A percentile compares a stretch with the other conserved stretches of the same genome.
These are phyloP conservation scores for Sphaerobolus stellatus DNA, from an alignment of 1,284 basidiomycete species.

Conservation along the genomic window DNA sequence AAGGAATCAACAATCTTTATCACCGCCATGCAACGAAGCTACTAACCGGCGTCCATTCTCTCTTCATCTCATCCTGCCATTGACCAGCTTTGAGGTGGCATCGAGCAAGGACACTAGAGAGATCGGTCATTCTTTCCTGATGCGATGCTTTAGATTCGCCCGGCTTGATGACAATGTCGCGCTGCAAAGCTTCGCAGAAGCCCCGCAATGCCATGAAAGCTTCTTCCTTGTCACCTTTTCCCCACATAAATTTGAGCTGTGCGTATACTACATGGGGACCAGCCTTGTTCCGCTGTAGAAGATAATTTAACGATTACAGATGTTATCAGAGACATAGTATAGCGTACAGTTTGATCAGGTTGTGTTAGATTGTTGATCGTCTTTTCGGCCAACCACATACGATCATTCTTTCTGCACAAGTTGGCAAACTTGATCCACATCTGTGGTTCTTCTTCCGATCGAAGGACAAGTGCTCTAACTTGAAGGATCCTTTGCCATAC, in stretches of 20 bases:
- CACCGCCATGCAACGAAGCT: too few species aligned
- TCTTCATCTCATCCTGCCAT: conserved; percentile 86
- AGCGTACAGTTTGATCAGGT: conserved; percentile 17
- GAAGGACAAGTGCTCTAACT: conserved; percentile 91
- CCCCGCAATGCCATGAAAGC: conserved; percentile 84
- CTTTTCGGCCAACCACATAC: conserved; percentile 92
- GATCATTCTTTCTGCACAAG: conserved; percentile 81
- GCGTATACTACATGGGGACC: conserved; percentile 98
- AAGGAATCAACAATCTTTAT: conserved; percentile 10
- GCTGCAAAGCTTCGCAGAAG: conserved; percentile 76
- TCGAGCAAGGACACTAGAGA: conserved; percentile 87
- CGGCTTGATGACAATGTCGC: conserved; percentile 70
- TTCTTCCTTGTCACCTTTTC: conserved; percentile 74
- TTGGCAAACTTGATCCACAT: conserved; percentile 98
- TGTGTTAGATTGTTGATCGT: conserved; percentile 83
- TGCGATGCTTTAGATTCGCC: conserved; percentile 47
- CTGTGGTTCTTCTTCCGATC: conserved; percentile 90
- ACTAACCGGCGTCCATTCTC: conserved; percentile 77
- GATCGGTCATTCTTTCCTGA: conserved; percentile 63
- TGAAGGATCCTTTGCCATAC: conserved; percentile 99
- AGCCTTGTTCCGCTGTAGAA: conserved; percentile 67
- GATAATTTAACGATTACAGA: conserved; percentile 33
- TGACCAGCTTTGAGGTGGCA: conserved; percentile 97
- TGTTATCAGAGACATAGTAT: conserved; percentile 2
- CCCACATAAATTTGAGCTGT: conserved; percentile 97